These are phyloP conservation scores for Phytophthora fragariaefolia DNA, from an alignment of 352 stramenopile genomes.

Conservation along the genomic window DNA sequence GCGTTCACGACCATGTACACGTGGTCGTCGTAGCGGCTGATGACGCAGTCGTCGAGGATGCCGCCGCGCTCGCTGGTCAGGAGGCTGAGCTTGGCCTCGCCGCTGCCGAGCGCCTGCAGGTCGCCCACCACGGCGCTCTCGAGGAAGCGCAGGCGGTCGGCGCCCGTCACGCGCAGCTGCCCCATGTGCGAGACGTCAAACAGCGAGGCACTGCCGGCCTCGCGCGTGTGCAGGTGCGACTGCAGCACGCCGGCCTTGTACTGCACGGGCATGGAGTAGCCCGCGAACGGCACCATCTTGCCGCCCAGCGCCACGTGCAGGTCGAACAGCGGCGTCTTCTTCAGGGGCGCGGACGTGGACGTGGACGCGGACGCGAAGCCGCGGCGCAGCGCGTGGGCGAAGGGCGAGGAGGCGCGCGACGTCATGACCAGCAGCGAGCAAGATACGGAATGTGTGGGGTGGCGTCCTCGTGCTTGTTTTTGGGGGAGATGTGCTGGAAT, in stretches of 20 bases:
- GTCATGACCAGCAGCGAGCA: constrained; percentile 8
- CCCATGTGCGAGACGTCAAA: constrained; percentile 99
- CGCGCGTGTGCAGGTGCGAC: constrained; percentile 88
- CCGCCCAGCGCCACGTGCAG: constrained; percentile 76
- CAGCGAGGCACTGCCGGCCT: constrained; percentile 81
- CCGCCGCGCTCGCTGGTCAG: constrained; percentile 96
- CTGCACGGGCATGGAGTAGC: constrained; percentile 97
- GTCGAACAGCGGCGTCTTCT: constrained; percentile 84
- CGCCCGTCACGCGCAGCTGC: constrained; percentile 93
- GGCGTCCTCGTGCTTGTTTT: no score
- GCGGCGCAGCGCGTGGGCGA: constrained; percentile 24
- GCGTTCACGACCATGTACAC: constrained; percentile 98
- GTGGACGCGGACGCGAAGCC: constrained; percentile 31
- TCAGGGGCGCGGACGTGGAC: constrained; percentile 47
- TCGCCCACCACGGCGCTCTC: constrained; percentile 97
- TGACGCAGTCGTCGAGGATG: constrained; percentile 99
- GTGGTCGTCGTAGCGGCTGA: constrained; percentile 95
- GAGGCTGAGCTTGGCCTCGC: constrained; percentile 94
- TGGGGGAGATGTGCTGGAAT: background rate
- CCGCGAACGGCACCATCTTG: constrained; percentile 96
- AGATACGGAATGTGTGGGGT: no score
- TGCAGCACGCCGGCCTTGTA: constrained; percentile 97
- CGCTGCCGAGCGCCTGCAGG: constrained; percentile 84
- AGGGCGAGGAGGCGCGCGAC: constrained; percentile 3
- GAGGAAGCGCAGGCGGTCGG: constrained; percentile 95